Percentiles rank a stretch among this genome's conserved stretches.
phyloP scores from a whole-genome alignment of 2,329 filamentous ascomycete species.

The Trichoderma asperellum region DNA sequence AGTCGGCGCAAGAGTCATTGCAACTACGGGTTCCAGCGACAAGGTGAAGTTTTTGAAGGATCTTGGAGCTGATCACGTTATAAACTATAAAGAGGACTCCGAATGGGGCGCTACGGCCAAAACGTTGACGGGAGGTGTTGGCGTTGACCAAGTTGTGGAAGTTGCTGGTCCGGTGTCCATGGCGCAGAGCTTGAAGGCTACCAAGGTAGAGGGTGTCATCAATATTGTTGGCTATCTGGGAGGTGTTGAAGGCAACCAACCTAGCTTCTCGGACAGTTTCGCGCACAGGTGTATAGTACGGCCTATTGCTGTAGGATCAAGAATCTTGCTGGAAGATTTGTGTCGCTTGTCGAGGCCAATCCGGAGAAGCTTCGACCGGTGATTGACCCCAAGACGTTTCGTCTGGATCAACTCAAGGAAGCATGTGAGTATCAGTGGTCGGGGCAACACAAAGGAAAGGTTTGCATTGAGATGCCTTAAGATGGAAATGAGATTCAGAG shows the following conservation, averaged over 20 bases:
- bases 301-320: constrained; percentile 1
- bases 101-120: constrained; percentile 9
- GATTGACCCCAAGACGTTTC: background rate
- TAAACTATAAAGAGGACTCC: constrained; percentile 9
- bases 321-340: constrained; percentile 10
- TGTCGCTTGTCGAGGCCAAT: constrained; percentile 5
- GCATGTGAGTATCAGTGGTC: constrained; percentile 10
- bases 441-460: constrained; percentile 9
- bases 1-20: constrained; percentile 11
- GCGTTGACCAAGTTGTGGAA: constrained; percentile 12
- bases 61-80: constrained; percentile 10
- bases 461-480: constrained; percentile 8
- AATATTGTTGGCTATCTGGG: constrained; percentile 11
- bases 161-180: constrained; percentile 6
- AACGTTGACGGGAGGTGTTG: background rate
- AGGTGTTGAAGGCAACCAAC: background rate
- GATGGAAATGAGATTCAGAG: background rate
- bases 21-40: constrained; percentile 7
- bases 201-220: background rate
- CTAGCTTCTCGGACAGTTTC: constrained; percentile 6
- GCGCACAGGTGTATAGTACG: background rate
- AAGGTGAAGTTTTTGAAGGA: constrained; percentile 6
- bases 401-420: background rate
- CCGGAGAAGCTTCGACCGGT: constrained; percentile 9
- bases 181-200: constrained; percentile 3